Conservation (phyloP, 257 asterid genomes). For the Coffea eugenioides region DNA sequence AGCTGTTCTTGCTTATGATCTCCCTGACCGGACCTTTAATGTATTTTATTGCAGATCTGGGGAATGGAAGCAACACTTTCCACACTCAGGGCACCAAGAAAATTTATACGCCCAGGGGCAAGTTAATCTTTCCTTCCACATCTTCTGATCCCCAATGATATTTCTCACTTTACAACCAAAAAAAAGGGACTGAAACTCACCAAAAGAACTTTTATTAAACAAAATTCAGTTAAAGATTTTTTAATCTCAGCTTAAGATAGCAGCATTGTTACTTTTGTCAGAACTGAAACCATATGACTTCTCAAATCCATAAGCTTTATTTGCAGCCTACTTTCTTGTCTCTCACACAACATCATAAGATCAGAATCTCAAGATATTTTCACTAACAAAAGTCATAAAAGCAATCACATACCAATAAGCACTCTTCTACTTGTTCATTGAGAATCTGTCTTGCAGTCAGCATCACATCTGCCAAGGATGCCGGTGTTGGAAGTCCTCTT, state of each 20-base stretch:
- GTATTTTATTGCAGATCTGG: neutral
- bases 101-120: neutral
- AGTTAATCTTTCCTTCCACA: neutral
- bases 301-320: neutral
- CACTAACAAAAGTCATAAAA: neutral
- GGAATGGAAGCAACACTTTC: neutral
- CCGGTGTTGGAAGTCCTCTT: conserved; percentile 83
- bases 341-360: neutral
- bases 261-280: neutral
- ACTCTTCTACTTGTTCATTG: conserved; percentile 57
- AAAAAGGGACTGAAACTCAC: neutral
- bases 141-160: neutral
- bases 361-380: neutral
- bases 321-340: neutral
- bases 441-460: conserved; percentile 58
- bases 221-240: neutral
- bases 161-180: neutral
- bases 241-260: neutral
- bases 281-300: neutral
- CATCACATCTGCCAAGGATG: conserved; percentile 72
- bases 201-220: neutral
- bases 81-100: neutral
- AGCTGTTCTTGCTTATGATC: neutral
- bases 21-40: neutral
- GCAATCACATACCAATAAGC: conserved; percentile 72